Evolutionary conservation across 2,329 filamentous ascomycete genomes (phyloP).

Genomic region (Hypomyces perniciosus): DNA sequence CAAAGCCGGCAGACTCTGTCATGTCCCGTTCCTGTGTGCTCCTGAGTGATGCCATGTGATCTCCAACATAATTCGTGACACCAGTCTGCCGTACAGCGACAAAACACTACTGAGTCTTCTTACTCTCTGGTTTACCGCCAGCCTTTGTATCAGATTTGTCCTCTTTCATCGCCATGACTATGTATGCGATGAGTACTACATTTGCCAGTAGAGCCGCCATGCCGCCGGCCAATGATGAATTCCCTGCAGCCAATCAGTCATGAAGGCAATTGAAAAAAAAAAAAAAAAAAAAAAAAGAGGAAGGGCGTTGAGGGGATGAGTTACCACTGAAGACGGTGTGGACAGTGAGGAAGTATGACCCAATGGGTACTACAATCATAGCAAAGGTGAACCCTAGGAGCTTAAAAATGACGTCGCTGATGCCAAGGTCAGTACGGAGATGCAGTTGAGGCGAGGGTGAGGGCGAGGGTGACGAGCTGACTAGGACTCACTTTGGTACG

Average conservation of each 20-base stretch:
- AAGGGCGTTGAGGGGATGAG: constrained; percentile 16
- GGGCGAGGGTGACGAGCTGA: neutral
- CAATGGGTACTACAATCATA: constrained; percentile 83
- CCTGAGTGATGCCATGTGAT: too few relatives aligned
- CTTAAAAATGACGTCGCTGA: constrained; percentile 79
- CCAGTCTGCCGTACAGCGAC: neutral
- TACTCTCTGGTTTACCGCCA: constrained; percentile 38
- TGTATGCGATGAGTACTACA: constrained; percentile 81
- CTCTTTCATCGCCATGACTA: constrained; percentile 86
- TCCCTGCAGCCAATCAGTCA: constrained; percentile 50
- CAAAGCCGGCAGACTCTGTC: too few relatives aligned
- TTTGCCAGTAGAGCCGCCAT: constrained; percentile 87
- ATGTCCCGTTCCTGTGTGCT: neutral
- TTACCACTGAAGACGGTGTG: constrained; percentile 71
- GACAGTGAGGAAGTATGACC: constrained; percentile 79
- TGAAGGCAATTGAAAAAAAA: neutral
- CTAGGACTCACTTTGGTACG: constrained; percentile 64
- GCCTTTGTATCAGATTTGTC: constrained; percentile 53
- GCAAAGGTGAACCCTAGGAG: constrained; percentile 84
- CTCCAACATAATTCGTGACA: neutral
- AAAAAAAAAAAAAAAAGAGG: neutral
- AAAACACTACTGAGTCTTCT: constrained; percentile 41
- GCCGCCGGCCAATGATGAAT: constrained; percentile 80
- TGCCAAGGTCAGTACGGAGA: neutral
- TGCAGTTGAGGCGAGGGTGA: neutral